Base-by-base conservation (phyloP, 805 yeast species). In the Wickerhamiella australiensis region DNA sequence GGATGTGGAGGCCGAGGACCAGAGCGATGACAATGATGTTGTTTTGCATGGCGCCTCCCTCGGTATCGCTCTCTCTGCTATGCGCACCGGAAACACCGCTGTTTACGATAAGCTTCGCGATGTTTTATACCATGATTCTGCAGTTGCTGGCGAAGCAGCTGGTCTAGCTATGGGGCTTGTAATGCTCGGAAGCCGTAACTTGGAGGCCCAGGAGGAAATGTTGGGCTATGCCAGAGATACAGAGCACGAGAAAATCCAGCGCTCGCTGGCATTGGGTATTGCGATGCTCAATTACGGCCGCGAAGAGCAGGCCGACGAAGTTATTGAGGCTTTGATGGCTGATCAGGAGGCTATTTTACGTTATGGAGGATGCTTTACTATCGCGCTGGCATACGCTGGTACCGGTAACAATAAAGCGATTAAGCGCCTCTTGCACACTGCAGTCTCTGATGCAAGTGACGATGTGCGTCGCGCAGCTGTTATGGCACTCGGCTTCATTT, bases 391-490 rank as follows among this genome's bases (percentile, higher is more conserved):
- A 1, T 92, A 90, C 65, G 94, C 92, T 50, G 98, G 98, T 53
- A 90, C 98, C 2, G 94, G 96, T 25, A 80, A 83, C 65, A 87
- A 87, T 66, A 70, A 71, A 49, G 96, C 96, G 8, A 84, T 92
- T 58, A 80, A 85, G 68, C 78, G 82, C 57, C 70, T 92, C 57
- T 73, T 92, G 56, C 97, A 92, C 66, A 75, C 80, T 61, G 98
- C 98, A 2, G 98, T 92, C 13, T 85, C 96, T 12, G 98, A 92
- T 64, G 92, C 96, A 1, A 80, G 84, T 51, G 96, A 92, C 65
- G 95, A 85, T 61, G 97, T 92, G 44, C 82, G 98, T 71, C 81
- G 98, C 67, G 96, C 95, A 1, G 85, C 98, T 1, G 96, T 90
- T 13, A 80, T 82, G 66, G 80, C 87, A 6, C 74, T 92, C 49